A percentile compares a stretch with the other conserved stretches of the same genome.
Evolutionary conservation across 768 basidiomycete species (phyloP).

Genomic region (Strobilomyces dryophilus): DNA sequence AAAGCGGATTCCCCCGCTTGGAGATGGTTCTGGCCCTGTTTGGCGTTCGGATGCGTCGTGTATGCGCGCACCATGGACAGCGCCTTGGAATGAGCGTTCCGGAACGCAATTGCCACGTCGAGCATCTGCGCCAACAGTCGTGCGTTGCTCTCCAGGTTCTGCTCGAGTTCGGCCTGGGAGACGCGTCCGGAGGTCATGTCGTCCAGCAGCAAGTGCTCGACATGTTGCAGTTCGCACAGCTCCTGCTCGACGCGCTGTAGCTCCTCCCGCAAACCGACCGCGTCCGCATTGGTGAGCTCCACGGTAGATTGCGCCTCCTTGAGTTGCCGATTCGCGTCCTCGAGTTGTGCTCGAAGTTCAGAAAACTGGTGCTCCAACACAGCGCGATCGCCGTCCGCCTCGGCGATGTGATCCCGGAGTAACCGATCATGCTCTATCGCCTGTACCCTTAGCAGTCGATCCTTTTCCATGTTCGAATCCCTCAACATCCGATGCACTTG

Average conservation of each 20-base stretch:
- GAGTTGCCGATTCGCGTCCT: constrained; percentile 56
- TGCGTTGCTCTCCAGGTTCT: constrained; percentile 57
- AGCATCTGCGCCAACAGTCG: constrained; percentile 79
- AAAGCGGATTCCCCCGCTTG: constrained; percentile 49
- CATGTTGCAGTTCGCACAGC: constrained; percentile 59
- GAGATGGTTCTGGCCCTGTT: constrained; percentile 34
- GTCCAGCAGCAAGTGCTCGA: constrained; percentile 67
- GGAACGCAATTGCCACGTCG: constrained; percentile 74
- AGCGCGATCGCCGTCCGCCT: constrained; percentile 91
- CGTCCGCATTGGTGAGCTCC: constrained; percentile 65
- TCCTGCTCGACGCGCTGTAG: constrained; percentile 68
- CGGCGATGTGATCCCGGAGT: constrained; percentile 85
- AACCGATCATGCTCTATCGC: constrained; percentile 62
- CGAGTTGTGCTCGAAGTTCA: constrained; percentile 62
- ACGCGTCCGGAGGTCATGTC: constrained; percentile 67
- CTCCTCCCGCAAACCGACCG: constrained; percentile 67
- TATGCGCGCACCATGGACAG: constrained; percentile 58
- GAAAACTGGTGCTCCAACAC: constrained; percentile 86
- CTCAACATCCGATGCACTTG: constrained; percentile 59
- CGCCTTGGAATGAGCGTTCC: constrained; percentile 72
- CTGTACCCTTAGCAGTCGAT: constrained; percentile 66
- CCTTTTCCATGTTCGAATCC: constrained; percentile 73
- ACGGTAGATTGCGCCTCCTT: constrained; percentile 58
- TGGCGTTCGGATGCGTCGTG: constrained; percentile 46
- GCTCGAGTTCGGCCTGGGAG: constrained; percentile 66